Evolutionary conservation across 371 early-diverging fungal species (phyloP).

Genomic region (Zychaea mexicana): DNA sequence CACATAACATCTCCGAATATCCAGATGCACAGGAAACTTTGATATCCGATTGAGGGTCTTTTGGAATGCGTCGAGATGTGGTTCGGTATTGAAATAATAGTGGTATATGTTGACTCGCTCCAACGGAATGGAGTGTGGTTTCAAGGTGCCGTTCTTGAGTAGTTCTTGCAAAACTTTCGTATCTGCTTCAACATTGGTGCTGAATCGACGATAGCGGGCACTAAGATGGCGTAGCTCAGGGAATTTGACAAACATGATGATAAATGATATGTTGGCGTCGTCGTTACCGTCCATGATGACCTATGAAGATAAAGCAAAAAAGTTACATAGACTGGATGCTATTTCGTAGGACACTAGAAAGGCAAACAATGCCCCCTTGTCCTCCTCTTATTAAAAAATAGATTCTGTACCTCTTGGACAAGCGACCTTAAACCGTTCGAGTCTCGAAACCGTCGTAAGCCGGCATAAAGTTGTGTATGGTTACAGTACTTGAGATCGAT

Average conservation of each 20-base stretch:
- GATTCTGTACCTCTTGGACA: conserved; percentile 30
- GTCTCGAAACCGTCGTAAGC: conserved; percentile 41
- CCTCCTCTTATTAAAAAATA: too few species aligned
- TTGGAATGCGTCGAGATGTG: conserved; percentile 31
- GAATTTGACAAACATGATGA: conserved; percentile 52
- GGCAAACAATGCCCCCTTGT: too few species aligned
- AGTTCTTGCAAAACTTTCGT: conserved; percentile 42
- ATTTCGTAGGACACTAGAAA: too few species aligned
- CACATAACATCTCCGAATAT: conserved; percentile 30
- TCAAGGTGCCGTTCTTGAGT: conserved; percentile 25
- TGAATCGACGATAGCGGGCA: conserved; percentile 36
- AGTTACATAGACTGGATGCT: too few species aligned
- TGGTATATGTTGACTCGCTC: conserved; percentile 37
- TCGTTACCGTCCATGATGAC: conserved; percentile 46
- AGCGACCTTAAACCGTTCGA: conserved; percentile 28
- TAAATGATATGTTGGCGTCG: conserved; percentile 38
- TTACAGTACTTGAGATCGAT: conserved; percentile 31
- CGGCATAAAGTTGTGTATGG: conserved; percentile 34
- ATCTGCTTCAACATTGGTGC: conserved; percentile 39
- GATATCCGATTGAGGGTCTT: conserved; percentile 37
- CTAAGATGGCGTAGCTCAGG: conserved; percentile 32
- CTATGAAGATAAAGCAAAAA: too few species aligned
- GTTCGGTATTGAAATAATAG: conserved; percentile 38
- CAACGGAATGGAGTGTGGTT: conserved; percentile 23
- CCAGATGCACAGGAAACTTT: conserved; percentile 30